Evolutionary conservation across 2,329 filamentous ascomycete genomes (phyloP), one percentile per base, ranked within the genome.

Genomic region (Coniella lustricola): DNA sequence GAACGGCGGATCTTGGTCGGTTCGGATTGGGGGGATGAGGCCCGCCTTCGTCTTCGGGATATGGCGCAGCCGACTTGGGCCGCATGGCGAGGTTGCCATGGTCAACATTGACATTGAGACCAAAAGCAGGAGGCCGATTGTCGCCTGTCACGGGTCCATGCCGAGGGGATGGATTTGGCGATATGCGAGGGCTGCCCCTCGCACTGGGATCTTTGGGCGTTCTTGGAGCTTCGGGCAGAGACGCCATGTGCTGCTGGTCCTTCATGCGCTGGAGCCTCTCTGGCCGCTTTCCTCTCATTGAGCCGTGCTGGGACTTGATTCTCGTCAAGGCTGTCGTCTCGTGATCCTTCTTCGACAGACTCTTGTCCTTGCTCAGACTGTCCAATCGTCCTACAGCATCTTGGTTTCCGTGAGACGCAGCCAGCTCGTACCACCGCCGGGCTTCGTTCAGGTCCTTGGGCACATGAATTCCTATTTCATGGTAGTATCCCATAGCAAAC

Each of bases 401-500:
- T 58, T 87, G 86, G 67, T 97, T 98, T 32, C 91, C 93, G 60
- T 91, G 88, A 29, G 87, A 84, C 25, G 90, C 86, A 7, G 93
- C 91, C 60, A 89, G 83, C 56, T 86, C 81, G 63, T 98, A 98
- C 93, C 93, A 98, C 55, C 76, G 81, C 54, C 85, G 76, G 1
- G 93, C 91, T 63, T 93, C 87, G 43, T 81, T 77, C 36, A 96
- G 69, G 62, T 91, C 87, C 55, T 88, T 85, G n/a, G 81, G 79
- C 20, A 94, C 86, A 61, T 90, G 84, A 62, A 98, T 95, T 57
- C 93, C 93, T 57, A 98, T 94, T 65, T 98, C 93, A 63, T 93
- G 82, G 69, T 97, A 98, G 67, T 98, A 98, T 10, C 91, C 91
- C 74, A 98, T 81, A 21, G 93, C 93, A 61, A 98, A 98, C 65